Evolutionary conservation across 78 protist genomes (phyloP), one percentile per base, ranked within the genome.

Genomic region (Salpingoeca rosetta): DNA sequence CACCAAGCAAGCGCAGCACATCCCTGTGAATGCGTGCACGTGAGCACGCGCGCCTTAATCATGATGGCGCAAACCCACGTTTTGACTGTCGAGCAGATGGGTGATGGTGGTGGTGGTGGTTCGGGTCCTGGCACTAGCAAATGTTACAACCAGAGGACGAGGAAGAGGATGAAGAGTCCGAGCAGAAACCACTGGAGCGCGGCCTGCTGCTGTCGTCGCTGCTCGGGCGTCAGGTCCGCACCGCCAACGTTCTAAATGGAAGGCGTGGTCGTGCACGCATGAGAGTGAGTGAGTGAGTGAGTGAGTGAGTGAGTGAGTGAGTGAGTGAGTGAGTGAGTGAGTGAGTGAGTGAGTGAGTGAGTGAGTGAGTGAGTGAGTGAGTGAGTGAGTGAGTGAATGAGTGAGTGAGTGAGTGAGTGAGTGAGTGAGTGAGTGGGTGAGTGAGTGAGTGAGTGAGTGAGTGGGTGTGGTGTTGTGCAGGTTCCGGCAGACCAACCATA

Each of bases 131-230:
- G 24, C 22, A 56, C 72, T 25, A 27, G 40, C 27, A 10, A 39
- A 37, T 26, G 28, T 51, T 22, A 72, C 26, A 56, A 82, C 85
- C 45, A 76, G 44, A 82, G 76, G 37, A 82, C 37, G 0, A 76
- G 85, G 10, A 82, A 39, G 12, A 44, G 12, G 39, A 82, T 28
- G 44, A 38, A 17, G 1, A 56, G 0, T 7, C 41, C 27, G 10
- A 40, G 17, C 35, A 82, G n/a, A 26, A 65, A 51, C 76, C 85
- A 72, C 76, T 82, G 76, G 22, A 82, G 37, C 17, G 76, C 85
- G 41, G 45, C 85, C 26, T 72, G 76, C 85, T 82, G 85, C 44
- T 45, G 85, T 26, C 76, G 76, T 22, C 76, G 85, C 44, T 82
- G 45, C 57, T 82, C 26, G 73, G 76, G 76, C 0, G 45, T 44